A percentile compares a stretch with the other conserved stretches of the same genome.
These are phyloP conservation scores for Aquilaria agallochum DNA, from an alignment of 441 rosid genomes.

Conservation along the genomic window DNA sequence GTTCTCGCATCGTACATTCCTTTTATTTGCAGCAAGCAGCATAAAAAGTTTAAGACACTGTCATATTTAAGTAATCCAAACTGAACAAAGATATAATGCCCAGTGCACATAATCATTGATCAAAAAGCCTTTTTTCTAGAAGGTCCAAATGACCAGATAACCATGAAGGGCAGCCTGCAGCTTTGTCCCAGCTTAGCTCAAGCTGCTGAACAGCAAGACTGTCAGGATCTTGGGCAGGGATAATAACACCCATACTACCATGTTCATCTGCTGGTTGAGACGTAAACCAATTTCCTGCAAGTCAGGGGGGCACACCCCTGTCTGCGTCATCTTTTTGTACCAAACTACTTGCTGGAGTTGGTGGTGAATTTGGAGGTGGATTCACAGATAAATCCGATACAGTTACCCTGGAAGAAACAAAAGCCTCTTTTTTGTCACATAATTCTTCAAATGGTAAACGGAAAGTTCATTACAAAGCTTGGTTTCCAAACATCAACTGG, in stretches of 20 bases:
- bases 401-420: constrained; percentile 15
- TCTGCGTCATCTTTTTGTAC: constrained; percentile 26
- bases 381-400: constrained; percentile 17
- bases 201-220: constrained; percentile 23
- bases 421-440: constrained; percentile 38
- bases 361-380: constrained; percentile 31
- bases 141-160: constrained; percentile 49
- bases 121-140: constrained; percentile 2
- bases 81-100: too few species aligned
- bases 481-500: background rate
- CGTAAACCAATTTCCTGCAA: constrained; percentile 17
- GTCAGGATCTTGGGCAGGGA: constrained; percentile 39
- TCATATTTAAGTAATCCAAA: too few species aligned
- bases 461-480: constrained; percentile 10
- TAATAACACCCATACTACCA: constrained; percentile 15
- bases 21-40: too few species aligned
- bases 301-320: constrained; percentile 20
- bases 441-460: constrained; percentile 26
- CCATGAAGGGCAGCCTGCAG: constrained; percentile 84
- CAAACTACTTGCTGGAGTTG: constrained; percentile 21
- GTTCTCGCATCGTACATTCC: too few species aligned
- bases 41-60: too few species aligned
- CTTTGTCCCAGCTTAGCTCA: constrained; percentile 44
- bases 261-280: constrained; percentile 18
- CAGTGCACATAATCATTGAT: too few species aligned